These are phyloP conservation scores for Trifolium dubium DNA, from an alignment of 306 rosid species.

Conservation along the genomic window DNA sequence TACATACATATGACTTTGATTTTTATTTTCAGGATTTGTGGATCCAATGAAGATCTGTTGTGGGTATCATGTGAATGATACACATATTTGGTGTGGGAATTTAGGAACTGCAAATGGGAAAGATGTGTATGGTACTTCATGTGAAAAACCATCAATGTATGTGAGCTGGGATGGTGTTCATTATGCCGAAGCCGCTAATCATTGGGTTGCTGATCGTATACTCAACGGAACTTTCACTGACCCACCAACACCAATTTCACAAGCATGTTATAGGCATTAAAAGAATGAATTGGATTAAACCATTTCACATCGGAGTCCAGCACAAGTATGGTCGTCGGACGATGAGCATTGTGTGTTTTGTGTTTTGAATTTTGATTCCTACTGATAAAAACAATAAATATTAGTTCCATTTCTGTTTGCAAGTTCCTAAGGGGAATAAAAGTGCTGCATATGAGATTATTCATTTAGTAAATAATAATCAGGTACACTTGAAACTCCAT, in stretches of 20 bases:
- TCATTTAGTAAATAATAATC: neutral
- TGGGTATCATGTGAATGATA: slow-evolving; percentile 82
- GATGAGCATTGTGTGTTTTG: neutral
- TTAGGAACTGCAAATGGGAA: slow-evolving; percentile 61
- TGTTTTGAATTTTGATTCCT: neutral
- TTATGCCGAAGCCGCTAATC: slow-evolving; percentile 85
- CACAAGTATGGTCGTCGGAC: neutral
- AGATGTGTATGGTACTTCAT: slow-evolving; percentile 69
- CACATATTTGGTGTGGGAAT: slow-evolving; percentile 83
- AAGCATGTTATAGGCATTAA: slow-evolving; percentile 66
- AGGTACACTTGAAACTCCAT: slow-evolving; percentile 3
- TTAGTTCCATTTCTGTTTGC: slow-evolving; percentile 3
- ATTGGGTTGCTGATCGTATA: slow-evolving; percentile 70
- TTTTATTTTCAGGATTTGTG: slow-evolving; percentile 60
- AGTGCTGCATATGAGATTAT: neutral
- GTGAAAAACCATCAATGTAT: slow-evolving; percentile 58
- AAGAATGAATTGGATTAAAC: neutral
- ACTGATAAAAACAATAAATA: neutral
- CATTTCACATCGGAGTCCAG: slow-evolving; percentile 3
- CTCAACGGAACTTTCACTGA: slow-evolving; percentile 67
- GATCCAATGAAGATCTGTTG: slow-evolving; percentile 84
- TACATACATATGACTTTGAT: neutral
- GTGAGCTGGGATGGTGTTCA: slow-evolving; percentile 96
- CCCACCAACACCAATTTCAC: slow-evolving; percentile 70
- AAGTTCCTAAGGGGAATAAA: neutral